Base-by-base conservation (phyloP, 768 basidiomycete species). In the Exidia glandulosa region DNA sequence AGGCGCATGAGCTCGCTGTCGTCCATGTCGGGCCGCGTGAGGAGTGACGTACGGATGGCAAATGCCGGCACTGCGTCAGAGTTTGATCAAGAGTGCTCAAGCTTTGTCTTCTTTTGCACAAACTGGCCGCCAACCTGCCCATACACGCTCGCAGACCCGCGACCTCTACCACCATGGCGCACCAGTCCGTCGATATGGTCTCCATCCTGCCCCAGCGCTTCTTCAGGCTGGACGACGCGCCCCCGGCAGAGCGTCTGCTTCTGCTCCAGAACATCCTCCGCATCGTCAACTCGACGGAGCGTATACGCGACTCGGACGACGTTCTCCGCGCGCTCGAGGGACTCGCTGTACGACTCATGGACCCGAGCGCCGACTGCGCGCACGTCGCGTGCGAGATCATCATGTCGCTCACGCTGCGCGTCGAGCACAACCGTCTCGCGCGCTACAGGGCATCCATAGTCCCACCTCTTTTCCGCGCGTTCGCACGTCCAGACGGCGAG, bases 1-100 rank as follows among this genome's bases (percentile, higher is more conserved):
- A 81, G 73, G 7, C 73, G 77, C 66, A 95, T 77, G 63, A 79
- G 85, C 2, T 63, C 27, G 14, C 67, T 60, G 60, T 81, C n/a
- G n/a, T n/a, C n/a, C n/a, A n/a, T n/a, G n/a, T n/a, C n/a, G n/a
- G n/a, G n/a, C n/a, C n/a, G n/a, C n/a, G n/a, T n/a, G n/a, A n/a
- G n/a, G n/a, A n/a, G n/a, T n/a, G n/a, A n/a, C n/a, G n/a, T n/a
- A n/a, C n/a, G n/a, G n/a, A n/a, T n/a, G n/a, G n/a, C n/a, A n/a
- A n/a, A n/a, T n/a, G n/a, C 16, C 16, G 34, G 34, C 34, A 7
- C 7, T 36, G 34, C 34, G 34, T 36, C 34, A 36, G 34, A 7
- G 34, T 7, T 36, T 16, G 34, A 7, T 36, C 34, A n/a, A n/a
- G n/a, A n/a, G n/a, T n/a, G n/a, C n/a, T n/a, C n/a, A n/a, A n/a